These are phyloP conservation scores for Singerocomus rubriflavus DNA, from an alignment of 1,284 basidiomycete genomes.

Conservation along the genomic window DNA sequence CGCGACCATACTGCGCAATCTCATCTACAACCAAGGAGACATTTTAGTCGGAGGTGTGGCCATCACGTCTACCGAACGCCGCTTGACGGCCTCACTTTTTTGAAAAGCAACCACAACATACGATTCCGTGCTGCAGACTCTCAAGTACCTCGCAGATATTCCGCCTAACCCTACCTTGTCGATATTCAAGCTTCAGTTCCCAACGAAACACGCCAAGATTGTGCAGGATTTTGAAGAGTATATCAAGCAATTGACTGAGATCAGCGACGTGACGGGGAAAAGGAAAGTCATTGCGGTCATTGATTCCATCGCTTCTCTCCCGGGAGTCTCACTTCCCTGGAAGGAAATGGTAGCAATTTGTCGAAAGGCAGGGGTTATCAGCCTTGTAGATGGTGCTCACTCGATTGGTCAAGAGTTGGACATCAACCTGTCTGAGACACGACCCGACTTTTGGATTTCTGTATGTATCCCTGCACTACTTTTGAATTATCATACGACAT, in stretches of 20 bases:
- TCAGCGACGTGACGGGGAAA: slow-evolving; percentile 26
- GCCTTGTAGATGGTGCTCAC: slow-evolving; percentile 83
- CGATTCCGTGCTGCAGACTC: slow-evolving; percentile 52
- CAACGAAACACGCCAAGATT: slow-evolving; percentile 60
- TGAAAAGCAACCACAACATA: slow-evolving; percentile 66
- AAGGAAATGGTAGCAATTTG: slow-evolving; percentile 70
- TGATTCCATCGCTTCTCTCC: slow-evolving; percentile 70
- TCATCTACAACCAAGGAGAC: slow-evolving; percentile 48
- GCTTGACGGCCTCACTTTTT: neutral
- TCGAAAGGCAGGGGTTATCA: slow-evolving; percentile 64
- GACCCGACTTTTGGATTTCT: slow-evolving; percentile 80
- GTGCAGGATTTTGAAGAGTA: slow-evolving; percentile 51
- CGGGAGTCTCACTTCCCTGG: slow-evolving; percentile 80
- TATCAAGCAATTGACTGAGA: slow-evolving; percentile 26
- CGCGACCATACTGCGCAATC: slow-evolving; percentile 63
- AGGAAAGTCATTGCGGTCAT: slow-evolving; percentile 68
- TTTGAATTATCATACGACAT: neutral
- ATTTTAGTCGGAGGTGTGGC: slow-evolving; percentile 39
- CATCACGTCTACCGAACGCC: neutral
- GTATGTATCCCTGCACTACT: slow-evolving; percentile 38
- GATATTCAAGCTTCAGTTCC: slow-evolving; percentile 56
- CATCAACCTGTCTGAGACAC: slow-evolving; percentile 55
- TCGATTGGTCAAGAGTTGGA: slow-evolving; percentile 67
- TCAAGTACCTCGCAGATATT: slow-evolving; percentile 59
- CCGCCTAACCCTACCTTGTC: slow-evolving; percentile 52